Evolutionary conservation across 768 basidiomycete species (phyloP).

Genomic region (Suillus paluster): DNA sequence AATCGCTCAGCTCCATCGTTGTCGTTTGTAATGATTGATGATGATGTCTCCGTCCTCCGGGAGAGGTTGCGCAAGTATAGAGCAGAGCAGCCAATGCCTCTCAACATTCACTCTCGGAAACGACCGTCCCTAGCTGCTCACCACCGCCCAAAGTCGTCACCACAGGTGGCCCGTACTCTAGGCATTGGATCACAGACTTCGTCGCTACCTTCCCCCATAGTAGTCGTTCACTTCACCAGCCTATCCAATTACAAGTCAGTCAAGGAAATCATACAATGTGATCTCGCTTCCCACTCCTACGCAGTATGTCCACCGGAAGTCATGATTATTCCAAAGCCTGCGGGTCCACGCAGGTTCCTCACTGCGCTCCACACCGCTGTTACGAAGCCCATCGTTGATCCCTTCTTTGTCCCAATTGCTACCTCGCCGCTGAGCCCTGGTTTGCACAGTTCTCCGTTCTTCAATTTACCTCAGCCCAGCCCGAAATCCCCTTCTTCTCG

Average conservation of each 20-base stretch:
- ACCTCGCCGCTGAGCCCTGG: conserved; percentile 88
- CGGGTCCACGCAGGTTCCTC: conserved; percentile 90
- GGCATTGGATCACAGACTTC: conserved; percentile 37
- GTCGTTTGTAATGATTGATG: conserved; percentile 91
- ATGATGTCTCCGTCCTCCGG: conserved; percentile 81
- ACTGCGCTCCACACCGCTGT: conserved; percentile 92
- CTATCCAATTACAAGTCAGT: conserved; percentile 87
- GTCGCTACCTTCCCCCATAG: conserved; percentile 37
- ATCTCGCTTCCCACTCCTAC: conserved; percentile 52
- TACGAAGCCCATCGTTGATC: conserved; percentile 85
- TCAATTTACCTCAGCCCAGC: conserved; percentile 32
- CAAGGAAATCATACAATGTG: conserved; percentile 80
- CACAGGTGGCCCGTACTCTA: conserved; percentile 68
- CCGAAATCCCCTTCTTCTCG: conserved; percentile 51
- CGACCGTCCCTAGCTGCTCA: conserved; percentile 69
- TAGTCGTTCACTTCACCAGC: conserved; percentile 89
- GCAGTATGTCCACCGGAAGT: conserved; percentile 74
- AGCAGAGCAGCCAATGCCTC: conserved; percentile 49
- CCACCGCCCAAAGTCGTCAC: conserved; percentile 81
- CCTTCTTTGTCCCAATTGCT: conserved; percentile 93
- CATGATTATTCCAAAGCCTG: conserved; percentile 97
- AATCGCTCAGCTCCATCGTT: conserved; percentile 31
- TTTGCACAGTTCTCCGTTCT: conserved; percentile 52
- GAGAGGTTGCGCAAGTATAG: conserved; percentile 73
- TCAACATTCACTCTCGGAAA: conserved; percentile 53